Evolutionary conservation across 306 rosid species (phyloP), one percentile per base, ranked within the genome.

Genomic region (Dalbergia cochinchinensis): DNA sequence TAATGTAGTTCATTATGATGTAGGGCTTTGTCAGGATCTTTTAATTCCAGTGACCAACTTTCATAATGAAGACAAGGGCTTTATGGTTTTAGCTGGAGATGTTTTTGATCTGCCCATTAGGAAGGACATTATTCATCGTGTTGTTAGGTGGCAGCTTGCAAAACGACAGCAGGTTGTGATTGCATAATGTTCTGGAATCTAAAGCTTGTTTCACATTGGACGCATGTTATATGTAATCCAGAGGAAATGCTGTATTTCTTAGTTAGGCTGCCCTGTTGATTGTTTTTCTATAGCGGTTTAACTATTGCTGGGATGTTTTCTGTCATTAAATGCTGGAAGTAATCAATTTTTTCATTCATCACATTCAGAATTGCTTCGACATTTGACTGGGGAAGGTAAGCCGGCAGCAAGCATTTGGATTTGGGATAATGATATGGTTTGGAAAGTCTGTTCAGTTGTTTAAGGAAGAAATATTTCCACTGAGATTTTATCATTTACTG

Each of bases 141-240:
- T 95, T 78, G 99, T 95, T 19, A 80, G 85, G 76, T 95, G 99
- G 98, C 99, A 95, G 85, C 97, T 89, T 53, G 96, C 98, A 35
- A 95, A 93, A 80, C 84, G 94, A 65, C 98, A 93, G 82, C 98
- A 93, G 96, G 97, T 95, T 77, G 33, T 60, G 19, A 15, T 73
- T 48, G 50, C 51, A 13, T 58, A 37, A 63, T 69, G 20, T 71
- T 88, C 74, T 84, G 35, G 47, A 65, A 80, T 71, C 41, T 71
- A 41, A 71, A 65, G 53, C 76, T 42, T 42, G 81, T 58, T 67
- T 74, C 11, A 22, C 74, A 66, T 81, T 61, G 47, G 16, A 78
- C 42, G 15, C 57, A 13, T 14, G 16, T 50, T 50, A 14, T 44
- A 13, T 82, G 82, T 62, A 53, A 47, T 76, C n/a, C 63, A 9